Percentiles rank a stretch among this genome's conserved stretches.
phyloP scores from a whole-genome alignment of 177 flowering plant species.

The Tripterygium wilfordii region DNA sequence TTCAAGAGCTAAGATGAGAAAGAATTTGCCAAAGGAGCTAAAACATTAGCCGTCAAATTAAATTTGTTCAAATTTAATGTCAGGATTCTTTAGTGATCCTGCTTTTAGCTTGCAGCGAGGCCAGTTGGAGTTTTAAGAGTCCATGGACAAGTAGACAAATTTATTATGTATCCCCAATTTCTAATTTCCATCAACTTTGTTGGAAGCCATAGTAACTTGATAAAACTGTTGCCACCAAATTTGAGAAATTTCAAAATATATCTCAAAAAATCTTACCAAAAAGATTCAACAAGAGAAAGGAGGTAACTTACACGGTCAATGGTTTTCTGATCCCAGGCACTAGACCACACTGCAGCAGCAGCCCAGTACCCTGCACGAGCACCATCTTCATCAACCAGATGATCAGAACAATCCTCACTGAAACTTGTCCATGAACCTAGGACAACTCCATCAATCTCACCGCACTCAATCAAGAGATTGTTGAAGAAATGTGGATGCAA shows the following conservation, averaged over 20 bases:
- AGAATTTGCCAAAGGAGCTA: no score
- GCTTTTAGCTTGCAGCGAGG: no score
- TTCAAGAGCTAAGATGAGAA: no score
- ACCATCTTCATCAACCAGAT: conserved; percentile 43
- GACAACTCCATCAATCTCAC: conserved; percentile 95
- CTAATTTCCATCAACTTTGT: background rate
- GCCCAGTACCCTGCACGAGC: conserved; percentile 75
- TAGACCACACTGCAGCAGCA: conserved; percentile 88
- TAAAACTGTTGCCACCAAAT: background rate
- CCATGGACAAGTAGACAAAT: no score
- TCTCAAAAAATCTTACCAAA: background rate
- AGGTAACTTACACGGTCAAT: conserved; percentile 77
- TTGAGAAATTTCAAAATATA: background rate
- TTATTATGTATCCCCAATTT: background rate
- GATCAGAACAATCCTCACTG: conserved; percentile 27
- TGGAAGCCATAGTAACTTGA: no score
- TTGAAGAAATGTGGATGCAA: conserved; percentile 27
- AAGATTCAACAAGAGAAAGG: background rate
- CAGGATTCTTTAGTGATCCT: no score
- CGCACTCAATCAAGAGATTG: conserved; percentile 53
- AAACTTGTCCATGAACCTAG: conserved; percentile 72
- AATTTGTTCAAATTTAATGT: no score
- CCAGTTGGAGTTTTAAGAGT: no score
- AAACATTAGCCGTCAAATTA: no score
- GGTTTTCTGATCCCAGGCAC: conserved; percentile 81